These are phyloP conservation scores for Elongisporangium prolatum DNA, from an alignment of 352 stramenopile genomes.

Conservation along the genomic window DNA sequence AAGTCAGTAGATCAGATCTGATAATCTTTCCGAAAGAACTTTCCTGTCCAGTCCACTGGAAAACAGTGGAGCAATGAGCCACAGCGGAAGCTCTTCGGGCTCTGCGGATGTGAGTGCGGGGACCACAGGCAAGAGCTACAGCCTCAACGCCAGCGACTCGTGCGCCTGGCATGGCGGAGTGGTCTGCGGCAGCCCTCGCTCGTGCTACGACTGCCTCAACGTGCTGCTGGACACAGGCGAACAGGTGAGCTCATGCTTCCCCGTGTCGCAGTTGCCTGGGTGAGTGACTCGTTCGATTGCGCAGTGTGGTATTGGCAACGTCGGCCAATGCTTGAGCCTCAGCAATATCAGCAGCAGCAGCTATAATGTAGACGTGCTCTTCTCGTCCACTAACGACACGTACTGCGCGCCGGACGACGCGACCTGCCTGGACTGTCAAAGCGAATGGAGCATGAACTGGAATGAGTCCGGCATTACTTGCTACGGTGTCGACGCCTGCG, in stretches of 20 bases:
- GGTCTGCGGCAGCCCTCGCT: conserved; percentile 23
- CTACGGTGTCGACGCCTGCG: conserved; percentile 29
- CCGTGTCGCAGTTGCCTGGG: background rate
- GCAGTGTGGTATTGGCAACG: background rate
- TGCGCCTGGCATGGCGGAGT: conserved; percentile 26
- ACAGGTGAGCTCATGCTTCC: background rate
- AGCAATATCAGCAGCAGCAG: background rate
- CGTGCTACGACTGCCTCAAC: conserved; percentile 33
- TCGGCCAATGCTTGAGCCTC: background rate
- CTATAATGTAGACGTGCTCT: conserved; percentile 1
- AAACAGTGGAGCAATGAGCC: background rate
- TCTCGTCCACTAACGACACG: conserved; percentile 22
- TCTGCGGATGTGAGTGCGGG: background rate
- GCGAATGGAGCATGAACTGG: conserved; percentile 17
- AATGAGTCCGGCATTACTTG: conserved; percentile 11
- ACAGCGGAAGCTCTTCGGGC: background rate
- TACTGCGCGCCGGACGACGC: conserved; percentile 23
- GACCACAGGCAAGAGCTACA: conserved; percentile 14
- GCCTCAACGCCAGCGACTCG: conserved; percentile 17
- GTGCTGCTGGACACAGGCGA: background rate
- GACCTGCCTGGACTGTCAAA: conserved; percentile 16
- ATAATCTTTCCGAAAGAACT: background rate
- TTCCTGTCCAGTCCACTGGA: background rate
- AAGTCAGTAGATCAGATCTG: background rate
- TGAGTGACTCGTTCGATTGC: background rate